phyloP scores from a whole-genome alignment of 768 basidiomycete genomes.

The Leucosporidium scottii region DNA sequence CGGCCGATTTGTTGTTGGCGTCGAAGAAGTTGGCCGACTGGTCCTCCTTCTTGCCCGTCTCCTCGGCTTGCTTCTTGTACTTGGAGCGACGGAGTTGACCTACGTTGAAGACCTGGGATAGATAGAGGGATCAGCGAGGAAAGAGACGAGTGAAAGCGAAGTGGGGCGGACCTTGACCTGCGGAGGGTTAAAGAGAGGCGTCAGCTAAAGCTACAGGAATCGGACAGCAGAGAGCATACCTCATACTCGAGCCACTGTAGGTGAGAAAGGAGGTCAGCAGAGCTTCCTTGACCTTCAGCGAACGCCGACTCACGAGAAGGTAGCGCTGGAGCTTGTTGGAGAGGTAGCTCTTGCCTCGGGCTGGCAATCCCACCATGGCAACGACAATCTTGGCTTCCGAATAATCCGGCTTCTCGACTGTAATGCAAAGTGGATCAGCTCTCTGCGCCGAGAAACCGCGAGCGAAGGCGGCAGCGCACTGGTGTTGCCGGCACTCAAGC shows the following conservation, averaged over 20 bases:
- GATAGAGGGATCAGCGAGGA: background rate
- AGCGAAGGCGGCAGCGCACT: constrained; percentile 2
- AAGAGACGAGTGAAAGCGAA: background rate
- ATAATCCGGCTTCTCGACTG: constrained; percentile 86
- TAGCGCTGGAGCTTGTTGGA: constrained; percentile 97
- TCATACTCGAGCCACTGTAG: constrained; percentile 94
- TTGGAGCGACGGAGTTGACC: constrained; percentile 59
- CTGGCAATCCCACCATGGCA: constrained; percentile 98
- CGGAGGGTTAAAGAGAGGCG: background rate
- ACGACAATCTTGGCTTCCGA: constrained; percentile 97
- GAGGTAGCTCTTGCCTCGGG: constrained; percentile 94
- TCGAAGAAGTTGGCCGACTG: constrained; percentile 88
- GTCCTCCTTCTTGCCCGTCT: constrained; percentile 80
- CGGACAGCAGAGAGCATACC: constrained; percentile 56
- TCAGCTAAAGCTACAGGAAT: background rate
- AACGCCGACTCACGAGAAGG: constrained; percentile 58
- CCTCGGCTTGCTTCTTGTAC: constrained; percentile 68
- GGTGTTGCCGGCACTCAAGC: constrained; percentile 28
- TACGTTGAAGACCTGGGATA: constrained; percentile 83
- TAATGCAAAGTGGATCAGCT: background rate
- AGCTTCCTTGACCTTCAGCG: background rate
- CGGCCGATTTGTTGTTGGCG: constrained; percentile 72
- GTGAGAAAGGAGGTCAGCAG: constrained; percentile 1
- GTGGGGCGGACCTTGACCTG: constrained; percentile 14
- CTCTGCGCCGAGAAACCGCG: background rate